Conservation (phyloP, 805 yeast species). For the Wickerhamiella sergipiensis region DNA sequence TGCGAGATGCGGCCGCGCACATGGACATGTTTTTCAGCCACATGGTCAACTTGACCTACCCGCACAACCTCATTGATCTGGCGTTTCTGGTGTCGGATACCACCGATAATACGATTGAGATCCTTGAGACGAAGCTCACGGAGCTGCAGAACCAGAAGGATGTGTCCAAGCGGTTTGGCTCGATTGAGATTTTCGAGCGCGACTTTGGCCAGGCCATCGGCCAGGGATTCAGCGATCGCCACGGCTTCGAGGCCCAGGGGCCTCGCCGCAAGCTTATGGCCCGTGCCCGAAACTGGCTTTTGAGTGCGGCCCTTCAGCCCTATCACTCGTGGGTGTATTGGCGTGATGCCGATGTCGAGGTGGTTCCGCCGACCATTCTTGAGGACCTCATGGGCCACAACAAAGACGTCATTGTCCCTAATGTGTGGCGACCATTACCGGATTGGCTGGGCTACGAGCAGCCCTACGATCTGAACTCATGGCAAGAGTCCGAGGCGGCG, state of each 20-base stretch:
- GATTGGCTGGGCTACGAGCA: slow-evolving; percentile 81
- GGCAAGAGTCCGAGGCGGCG: slow-evolving; percentile 83
- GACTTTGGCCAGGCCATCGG: slow-evolving; percentile 93
- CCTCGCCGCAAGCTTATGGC: slow-evolving; percentile 95
- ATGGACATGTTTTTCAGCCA: slow-evolving; percentile 81
- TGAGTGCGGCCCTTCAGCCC: slow-evolving; percentile 78
- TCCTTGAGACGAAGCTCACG: slow-evolving; percentile 41
- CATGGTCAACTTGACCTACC: slow-evolving; percentile 67
- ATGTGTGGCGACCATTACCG: slow-evolving; percentile 96
- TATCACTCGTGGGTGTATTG: slow-evolving; percentile 95
- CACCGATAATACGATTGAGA: slow-evolving; percentile 71
- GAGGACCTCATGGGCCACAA: slow-evolving; percentile 92
- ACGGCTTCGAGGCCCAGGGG: slow-evolving; percentile 95
- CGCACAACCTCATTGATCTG: slow-evolving; percentile 70
- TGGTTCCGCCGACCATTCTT: slow-evolving; percentile 69
- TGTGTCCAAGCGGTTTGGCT: slow-evolving; percentile 47
- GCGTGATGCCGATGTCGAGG: slow-evolving; percentile 98
- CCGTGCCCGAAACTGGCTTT: slow-evolving; percentile 88
- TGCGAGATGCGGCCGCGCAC: slow-evolving; percentile 85
- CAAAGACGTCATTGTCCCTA: slow-evolving; percentile 88
- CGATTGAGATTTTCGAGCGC: slow-evolving; percentile 74
- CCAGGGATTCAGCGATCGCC: slow-evolving; percentile 88
- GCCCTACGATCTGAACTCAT: slow-evolving; percentile 90
- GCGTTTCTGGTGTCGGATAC: slow-evolving; percentile 86
- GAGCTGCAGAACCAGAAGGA: slow-evolving; percentile 56